phyloP scores from a whole-genome alignment of 768 basidiomycete species.

The Mycena kentingensis region DNA sequence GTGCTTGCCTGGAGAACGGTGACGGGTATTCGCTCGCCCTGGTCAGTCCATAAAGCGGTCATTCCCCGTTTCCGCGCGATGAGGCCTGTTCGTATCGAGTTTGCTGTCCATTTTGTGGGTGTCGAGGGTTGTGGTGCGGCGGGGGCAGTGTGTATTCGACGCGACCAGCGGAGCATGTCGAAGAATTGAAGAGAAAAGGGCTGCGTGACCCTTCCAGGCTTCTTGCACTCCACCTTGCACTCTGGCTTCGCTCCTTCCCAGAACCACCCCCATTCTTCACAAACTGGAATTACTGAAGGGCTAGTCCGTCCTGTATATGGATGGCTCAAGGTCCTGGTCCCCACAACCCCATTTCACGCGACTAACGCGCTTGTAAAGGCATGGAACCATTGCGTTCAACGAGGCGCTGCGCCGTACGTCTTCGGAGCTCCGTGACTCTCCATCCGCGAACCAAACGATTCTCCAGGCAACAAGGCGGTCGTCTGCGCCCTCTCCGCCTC shows the following conservation, averaged over 20 bases:
- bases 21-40: slow-evolving; percentile 85
- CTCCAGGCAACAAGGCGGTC: slow-evolving; percentile 79
- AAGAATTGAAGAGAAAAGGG: slow-evolving; percentile 25
- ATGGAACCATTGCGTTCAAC: slow-evolving; percentile 62
- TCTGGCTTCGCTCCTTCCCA: slow-evolving; percentile 5
- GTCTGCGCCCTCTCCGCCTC: slow-evolving; percentile 90
- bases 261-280: slow-evolving; percentile 29
- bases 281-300: slow-evolving; percentile 65
- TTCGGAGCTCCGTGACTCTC: slow-evolving; percentile 6
- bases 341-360: slow-evolving; percentile 12
- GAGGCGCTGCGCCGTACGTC: slow-evolving; percentile 67
- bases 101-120: slow-evolving; percentile 75
- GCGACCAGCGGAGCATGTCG: slow-evolving; percentile 57
- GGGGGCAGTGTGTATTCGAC: slow-evolving; percentile 48
- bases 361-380: slow-evolving; percentile 41
- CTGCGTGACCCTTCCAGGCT: slow-evolving; percentile 15
- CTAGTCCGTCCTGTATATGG: slow-evolving; percentile 73
- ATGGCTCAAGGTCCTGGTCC: slow-evolving; percentile 63
- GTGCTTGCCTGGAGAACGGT: slow-evolving; percentile 86
- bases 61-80: slow-evolving; percentile 96
- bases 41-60: slow-evolving; percentile 90
- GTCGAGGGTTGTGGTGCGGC: slow-evolving; percentile 34
- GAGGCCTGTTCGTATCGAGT: slow-evolving; percentile 85
- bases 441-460: slow-evolving; percentile 19
- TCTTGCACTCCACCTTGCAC: slow-evolving; percentile 9